Evolutionary conservation across 2,329 filamentous ascomycete species (phyloP).

Genomic region (Sarocladiaceae sp.): DNA sequence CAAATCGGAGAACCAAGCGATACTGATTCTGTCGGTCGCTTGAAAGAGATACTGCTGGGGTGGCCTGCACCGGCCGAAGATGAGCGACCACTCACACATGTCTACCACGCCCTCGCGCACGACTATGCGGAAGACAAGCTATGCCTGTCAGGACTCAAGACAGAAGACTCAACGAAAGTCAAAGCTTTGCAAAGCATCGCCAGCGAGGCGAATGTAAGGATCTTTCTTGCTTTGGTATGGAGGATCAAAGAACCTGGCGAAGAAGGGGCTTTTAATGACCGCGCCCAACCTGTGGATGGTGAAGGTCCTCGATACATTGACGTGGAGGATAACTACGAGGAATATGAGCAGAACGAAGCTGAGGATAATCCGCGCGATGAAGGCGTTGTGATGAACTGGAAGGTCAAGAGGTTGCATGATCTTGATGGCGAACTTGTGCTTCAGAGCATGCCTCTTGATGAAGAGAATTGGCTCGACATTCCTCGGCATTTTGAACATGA

Average conservation of each 20-base stretch:
- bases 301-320: conserved; percentile 1
- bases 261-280: neutral
- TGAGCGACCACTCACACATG: neutral
- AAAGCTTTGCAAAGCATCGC: conserved; percentile 17
- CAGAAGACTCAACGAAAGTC: conserved; percentile 20
- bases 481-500: neutral
- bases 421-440: neutral
- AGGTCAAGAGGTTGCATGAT: conserved; percentile 3
- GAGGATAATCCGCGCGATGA: neutral
- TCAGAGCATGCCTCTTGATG: neutral
- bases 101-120: conserved; percentile 29
- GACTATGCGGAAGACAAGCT: conserved; percentile 28
- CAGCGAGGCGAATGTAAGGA: neutral
- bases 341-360: neutral
- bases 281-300: neutral
- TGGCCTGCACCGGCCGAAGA: neutral
- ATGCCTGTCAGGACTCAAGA: conserved; percentile 23
- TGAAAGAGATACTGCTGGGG: too few species aligned
- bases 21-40: too few species aligned
- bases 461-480: neutral
- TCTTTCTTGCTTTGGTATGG: conserved; percentile 3
- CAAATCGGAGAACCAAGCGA: too few species aligned
- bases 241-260: neutral
- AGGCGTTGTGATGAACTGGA: neutral
- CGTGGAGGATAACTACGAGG: neutral